Conservation (phyloP, 2,329 filamentous ascomycete species). For the Sarocladium brachiariae region DNA sequence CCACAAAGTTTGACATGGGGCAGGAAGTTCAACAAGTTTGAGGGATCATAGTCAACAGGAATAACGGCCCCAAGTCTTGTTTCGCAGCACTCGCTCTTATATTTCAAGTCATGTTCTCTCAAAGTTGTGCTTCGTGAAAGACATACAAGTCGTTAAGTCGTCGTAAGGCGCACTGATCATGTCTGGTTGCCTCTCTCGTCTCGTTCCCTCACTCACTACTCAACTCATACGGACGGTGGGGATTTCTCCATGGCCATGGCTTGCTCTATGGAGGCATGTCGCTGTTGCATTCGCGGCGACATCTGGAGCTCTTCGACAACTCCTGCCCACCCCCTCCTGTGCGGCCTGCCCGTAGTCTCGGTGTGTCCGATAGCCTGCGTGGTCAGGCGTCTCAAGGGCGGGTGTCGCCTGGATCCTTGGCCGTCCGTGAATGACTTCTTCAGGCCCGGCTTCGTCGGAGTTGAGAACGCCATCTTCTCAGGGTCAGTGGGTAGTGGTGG, state of each 20-base stretch:
- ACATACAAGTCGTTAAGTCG: background rate
- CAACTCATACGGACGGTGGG: slow-evolving; percentile 11
- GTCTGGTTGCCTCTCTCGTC: background rate
- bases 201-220: background rate
- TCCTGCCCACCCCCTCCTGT: slow-evolving; percentile 53
- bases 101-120: background rate
- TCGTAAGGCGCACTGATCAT: background rate
- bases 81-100: too few relatives aligned
- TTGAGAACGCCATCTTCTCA: slow-evolving; percentile 26
- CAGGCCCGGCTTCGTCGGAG: slow-evolving; percentile 26
- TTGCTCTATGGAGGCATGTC: slow-evolving; percentile 56
- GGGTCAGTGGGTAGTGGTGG: slow-evolving; percentile 24
- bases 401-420: slow-evolving; percentile 28
- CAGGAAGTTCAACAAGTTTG: too few relatives aligned
- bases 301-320: slow-evolving; percentile 57
- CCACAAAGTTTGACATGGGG: too few relatives aligned
- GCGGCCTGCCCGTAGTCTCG: slow-evolving; percentile 38
- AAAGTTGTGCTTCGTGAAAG: background rate
- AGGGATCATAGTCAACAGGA: too few relatives aligned
- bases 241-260: slow-evolving; percentile 36
- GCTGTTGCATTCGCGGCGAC: slow-evolving; percentile 53
- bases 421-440: slow-evolving; percentile 37
- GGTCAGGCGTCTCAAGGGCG: slow-evolving; percentile 43
- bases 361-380: slow-evolving; percentile 48
- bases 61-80: background rate